A percentile compares a stretch with the other conserved stretches of the same genome.
phyloP scores from a whole-genome alignment of 2,329 filamentous ascomycete genomes.

The Scedosporium minutisporum region DNA sequence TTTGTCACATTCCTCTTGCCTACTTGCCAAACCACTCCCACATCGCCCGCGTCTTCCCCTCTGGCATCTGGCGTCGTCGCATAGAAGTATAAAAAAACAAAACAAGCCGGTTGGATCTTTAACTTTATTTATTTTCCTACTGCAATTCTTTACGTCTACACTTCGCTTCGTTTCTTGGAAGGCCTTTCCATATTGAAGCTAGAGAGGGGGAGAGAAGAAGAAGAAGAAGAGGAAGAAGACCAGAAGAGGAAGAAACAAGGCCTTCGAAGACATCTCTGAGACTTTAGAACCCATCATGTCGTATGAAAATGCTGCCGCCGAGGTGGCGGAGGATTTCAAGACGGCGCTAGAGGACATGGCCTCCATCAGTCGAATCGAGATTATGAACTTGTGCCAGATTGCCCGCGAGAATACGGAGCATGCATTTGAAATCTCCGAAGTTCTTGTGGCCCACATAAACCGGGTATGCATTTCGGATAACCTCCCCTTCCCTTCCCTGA shows the following conservation, averaged over 20 bases:
- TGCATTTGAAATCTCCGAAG: conserved; percentile 83
- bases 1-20: background rate
- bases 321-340: conserved; percentile 91
- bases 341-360: conserved; percentile 87
- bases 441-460: conserved; percentile 86
- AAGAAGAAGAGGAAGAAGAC: background rate
- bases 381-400: conserved; percentile 94
- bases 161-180: no score
- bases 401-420: conserved; percentile 96
- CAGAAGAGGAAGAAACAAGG: background rate
- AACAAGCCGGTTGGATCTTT: no score
- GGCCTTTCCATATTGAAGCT: background rate
- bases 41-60: background rate
- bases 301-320: conserved; percentile 21
- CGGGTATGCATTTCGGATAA: conserved; percentile 54
- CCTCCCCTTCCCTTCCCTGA: conserved; percentile 7
- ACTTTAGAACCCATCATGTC: conserved; percentile 3
- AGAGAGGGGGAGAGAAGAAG: background rate
- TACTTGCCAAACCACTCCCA: background rate
- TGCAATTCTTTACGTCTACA: no score
- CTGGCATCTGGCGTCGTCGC: no score
- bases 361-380: conserved; percentile 86
- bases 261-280: background rate
- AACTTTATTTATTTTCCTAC: no score
- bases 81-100: no score